Evolutionary conservation across 2,329 filamentous ascomycete genomes (phyloP).

Genomic region (Beauveria varroae): DNA sequence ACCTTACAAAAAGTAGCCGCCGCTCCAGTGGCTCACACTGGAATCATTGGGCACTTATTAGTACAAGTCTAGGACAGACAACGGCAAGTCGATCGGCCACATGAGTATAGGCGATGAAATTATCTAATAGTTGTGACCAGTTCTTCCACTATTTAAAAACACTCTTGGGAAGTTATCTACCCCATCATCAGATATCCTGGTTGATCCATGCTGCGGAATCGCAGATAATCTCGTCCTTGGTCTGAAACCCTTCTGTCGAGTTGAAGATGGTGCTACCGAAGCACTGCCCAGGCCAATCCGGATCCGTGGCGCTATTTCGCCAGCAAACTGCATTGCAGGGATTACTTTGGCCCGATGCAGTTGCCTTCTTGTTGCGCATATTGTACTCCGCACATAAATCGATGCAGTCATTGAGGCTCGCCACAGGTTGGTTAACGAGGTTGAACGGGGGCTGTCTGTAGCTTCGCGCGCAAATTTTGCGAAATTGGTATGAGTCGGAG

Average conservation of each 20-base stretch:
- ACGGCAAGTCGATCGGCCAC: background rate
- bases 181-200: background rate
- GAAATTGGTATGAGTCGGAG: conserved; percentile 5
- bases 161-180: background rate
- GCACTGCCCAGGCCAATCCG: conserved; percentile 12
- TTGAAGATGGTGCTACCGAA: conserved; percentile 10
- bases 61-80: background rate
- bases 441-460: conserved; percentile 1
- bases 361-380: conserved; percentile 9
- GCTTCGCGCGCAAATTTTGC: conserved; percentile 10
- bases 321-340: conserved; percentile 13
- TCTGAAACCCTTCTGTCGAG: conserved; percentile 2
- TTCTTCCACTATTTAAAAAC: background rate
- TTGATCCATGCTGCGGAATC: conserved; percentile 13
- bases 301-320: conserved; percentile 8
- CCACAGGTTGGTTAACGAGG: conserved; percentile 3
- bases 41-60: no score
- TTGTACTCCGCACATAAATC: conserved; percentile 12
- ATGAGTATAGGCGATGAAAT: background rate
- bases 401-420: conserved; percentile 14
- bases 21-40: no score
- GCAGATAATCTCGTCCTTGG: conserved; percentile 1
- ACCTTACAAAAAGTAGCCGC: no score
- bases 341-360: background rate
- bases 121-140: no score